Conservation (phyloP, 2,329 filamentous ascomycete species). For the Neospermospora avenae region DNA sequence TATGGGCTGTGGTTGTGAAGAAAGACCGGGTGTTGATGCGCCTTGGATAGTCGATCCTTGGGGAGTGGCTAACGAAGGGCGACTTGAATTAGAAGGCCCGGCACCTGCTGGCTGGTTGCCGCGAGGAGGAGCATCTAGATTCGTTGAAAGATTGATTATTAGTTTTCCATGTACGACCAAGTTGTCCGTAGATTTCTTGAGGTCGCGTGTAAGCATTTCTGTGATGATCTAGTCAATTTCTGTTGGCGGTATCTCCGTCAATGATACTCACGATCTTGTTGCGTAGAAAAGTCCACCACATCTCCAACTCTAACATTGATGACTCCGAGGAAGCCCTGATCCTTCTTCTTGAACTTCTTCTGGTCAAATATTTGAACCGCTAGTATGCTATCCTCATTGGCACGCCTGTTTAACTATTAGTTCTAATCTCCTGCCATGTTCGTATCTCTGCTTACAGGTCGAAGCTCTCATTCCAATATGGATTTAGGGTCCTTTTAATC, state of each 20-base stretch:
- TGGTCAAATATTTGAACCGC: slow-evolving; percentile 99
- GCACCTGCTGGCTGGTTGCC: slow-evolving; percentile 34
- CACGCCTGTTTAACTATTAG: slow-evolving; percentile 58
- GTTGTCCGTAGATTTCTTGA: slow-evolving; percentile 98
- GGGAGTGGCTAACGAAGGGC: slow-evolving; percentile 34
- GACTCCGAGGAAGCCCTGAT: slow-evolving; percentile 95
- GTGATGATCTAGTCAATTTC: slow-evolving; percentile 18
- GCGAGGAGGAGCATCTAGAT: slow-evolving; percentile 69
- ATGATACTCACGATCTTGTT: slow-evolving; percentile 74
- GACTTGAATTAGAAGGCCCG: slow-evolving; percentile 28
- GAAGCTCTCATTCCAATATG: slow-evolving; percentile 99
- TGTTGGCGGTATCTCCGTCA: slow-evolving; percentile 10
- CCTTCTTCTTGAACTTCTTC: slow-evolving; percentile 99
- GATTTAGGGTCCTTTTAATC: slow-evolving; percentile 95
- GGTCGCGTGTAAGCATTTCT: slow-evolving; percentile 96
- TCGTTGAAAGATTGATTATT: slow-evolving; percentile 93
- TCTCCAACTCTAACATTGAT: slow-evolving; percentile 96
- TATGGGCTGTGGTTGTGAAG: slow-evolving; percentile 27
- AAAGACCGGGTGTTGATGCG: slow-evolving; percentile 38
- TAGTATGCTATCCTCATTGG: slow-evolving; percentile 92
- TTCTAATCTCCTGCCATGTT: slow-evolving; percentile 21
- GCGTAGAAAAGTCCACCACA: slow-evolving; percentile 84
- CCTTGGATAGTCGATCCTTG: slow-evolving; percentile 31
- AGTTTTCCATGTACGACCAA: slow-evolving; percentile 96
- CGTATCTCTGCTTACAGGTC: slow-evolving; percentile 65